Percentiles rank a stretch among this genome's conserved stretches.
phyloP scores from a whole-genome alignment of 1,139 yeast species.

The Candida tropicalis region DNA sequence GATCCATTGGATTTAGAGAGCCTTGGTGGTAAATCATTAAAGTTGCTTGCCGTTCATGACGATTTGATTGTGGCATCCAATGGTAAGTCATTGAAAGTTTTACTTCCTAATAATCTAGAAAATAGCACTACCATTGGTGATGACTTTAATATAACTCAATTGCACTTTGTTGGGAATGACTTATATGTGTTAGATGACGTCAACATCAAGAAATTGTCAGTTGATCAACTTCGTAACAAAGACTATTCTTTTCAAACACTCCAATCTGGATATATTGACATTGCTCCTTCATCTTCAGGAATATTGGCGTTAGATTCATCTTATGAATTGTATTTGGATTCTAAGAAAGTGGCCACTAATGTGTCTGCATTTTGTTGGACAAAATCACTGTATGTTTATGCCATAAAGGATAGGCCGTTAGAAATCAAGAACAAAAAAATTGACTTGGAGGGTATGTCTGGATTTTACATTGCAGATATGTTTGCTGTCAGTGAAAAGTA shows the following conservation, averaged over 20 bases:
- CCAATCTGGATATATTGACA: conserved; percentile 4
- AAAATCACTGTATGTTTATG: conserved; percentile 14
- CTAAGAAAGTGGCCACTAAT: conserved; percentile 10
- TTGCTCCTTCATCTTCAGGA: conserved; percentile 11
- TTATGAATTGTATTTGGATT: conserved; percentile 10
- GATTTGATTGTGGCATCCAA: conserved; percentile 37
- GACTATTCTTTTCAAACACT: conserved; percentile 9
- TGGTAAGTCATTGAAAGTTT: conserved; percentile 20
- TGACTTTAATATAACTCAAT: conserved; percentile 22
- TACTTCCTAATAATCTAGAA: conserved; percentile 10
- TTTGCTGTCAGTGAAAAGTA: conserved; percentile 4
- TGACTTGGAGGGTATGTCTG: conserved; percentile 8
- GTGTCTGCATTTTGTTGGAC: conserved; percentile 20
- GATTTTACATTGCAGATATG: conserved; percentile 6
- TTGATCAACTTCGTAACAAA: conserved; percentile 10
- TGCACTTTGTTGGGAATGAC: conserved; percentile 29
- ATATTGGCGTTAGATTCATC: conserved; percentile 9
- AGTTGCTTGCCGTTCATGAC: conserved; percentile 34
- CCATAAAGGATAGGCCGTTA: conserved; percentile 6
- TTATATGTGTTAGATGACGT: conserved; percentile 24
- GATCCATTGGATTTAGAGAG: conserved; percentile 27
- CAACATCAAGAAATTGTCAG: conserved; percentile 9
- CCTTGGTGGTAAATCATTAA: conserved; percentile 21
- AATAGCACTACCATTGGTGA: conserved; percentile 10
- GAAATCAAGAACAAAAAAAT: conserved; percentile 11